Conservation (phyloP, 192 early-diverging fungal genomes). For the Coemansia sp. region DNA sequence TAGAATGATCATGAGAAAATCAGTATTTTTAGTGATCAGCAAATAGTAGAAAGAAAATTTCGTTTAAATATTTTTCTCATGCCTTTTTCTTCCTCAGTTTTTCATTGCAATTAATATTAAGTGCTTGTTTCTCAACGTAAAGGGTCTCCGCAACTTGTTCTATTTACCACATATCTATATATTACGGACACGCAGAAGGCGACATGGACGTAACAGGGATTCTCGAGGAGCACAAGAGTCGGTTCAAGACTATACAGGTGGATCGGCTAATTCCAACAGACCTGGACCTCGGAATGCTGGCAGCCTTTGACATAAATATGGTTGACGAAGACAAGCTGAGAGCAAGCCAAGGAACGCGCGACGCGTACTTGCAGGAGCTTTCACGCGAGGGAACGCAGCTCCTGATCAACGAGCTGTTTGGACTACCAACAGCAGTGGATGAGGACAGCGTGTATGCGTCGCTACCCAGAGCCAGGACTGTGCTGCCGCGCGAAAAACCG, state of each 20-base stretch:
- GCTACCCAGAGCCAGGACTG: constrained; percentile 68
- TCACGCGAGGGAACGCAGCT: constrained; percentile 83
- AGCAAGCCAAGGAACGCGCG: constrained; percentile 24
- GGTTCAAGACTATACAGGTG: constrained; percentile 76
- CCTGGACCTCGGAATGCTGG: constrained; percentile 84
- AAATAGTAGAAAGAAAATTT: neutral
- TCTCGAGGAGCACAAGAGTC: constrained; percentile 67
- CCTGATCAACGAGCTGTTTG: constrained; percentile 87
- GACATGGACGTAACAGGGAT: constrained; percentile 70
- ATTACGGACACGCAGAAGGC: neutral
- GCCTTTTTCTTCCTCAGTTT: neutral
- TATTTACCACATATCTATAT: neutral
- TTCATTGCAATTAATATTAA: neutral
- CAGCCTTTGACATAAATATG: constrained; percentile 80
- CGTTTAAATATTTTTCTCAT: neutral
- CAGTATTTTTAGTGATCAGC: too few relatives aligned
- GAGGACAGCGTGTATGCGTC: constrained; percentile 77
- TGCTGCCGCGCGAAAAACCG: constrained; percentile 89
- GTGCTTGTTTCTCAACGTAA: neutral
- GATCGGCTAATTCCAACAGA: constrained; percentile 82
- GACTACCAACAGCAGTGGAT: constrained; percentile 66
- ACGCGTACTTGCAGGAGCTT: constrained; percentile 67
- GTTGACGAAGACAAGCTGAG: constrained; percentile 60
- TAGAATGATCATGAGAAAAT: too few relatives aligned
- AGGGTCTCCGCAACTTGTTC: neutral